These are phyloP conservation scores for Pleurotus tuber-regium DNA, from an alignment of 768 basidiomycete genomes.

Conservation along the genomic window DNA sequence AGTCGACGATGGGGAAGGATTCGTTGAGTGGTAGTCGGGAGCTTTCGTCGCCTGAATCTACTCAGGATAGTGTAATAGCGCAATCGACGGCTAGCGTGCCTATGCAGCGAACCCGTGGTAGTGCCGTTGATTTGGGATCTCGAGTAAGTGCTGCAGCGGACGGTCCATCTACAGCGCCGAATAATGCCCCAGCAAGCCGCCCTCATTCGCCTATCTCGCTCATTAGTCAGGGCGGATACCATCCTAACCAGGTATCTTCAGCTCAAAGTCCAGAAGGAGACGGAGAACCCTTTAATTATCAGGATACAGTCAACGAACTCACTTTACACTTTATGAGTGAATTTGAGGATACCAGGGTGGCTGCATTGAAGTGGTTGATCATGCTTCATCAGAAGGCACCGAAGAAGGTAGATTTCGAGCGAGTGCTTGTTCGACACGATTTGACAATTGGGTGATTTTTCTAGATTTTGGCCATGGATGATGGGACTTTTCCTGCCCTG, in stretches of 20 bases:
- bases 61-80: conserved; percentile 23
- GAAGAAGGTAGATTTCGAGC: conserved; percentile 68
- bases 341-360: conserved; percentile 94
- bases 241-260: conserved; percentile 23
- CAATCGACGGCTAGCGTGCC: conserved; percentile 19
- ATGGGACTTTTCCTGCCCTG: conserved; percentile 93
- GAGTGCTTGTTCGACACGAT: neutral
- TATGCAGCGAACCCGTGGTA: conserved; percentile 21
- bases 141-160: conserved; percentile 32
- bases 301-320: conserved; percentile 87
- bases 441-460: neutral
- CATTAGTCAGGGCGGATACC: conserved; percentile 36
- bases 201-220: conserved; percentile 63
- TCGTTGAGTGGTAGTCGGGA: conserved; percentile 32
- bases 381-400: conserved; percentile 99
- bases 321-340: conserved; percentile 95
- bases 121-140: conserved; percentile 25
- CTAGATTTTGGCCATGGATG: conserved; percentile 93
- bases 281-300: conserved; percentile 84
- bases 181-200: conserved; percentile 41
- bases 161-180: conserved; percentile 21
- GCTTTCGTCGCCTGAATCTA: conserved; percentile 42
- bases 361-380: conserved; percentile 94
- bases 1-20: conserved; percentile 42
- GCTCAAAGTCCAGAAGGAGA: conserved; percentile 39